Base-by-base conservation (phyloP, 108 stramenopile genomes). In the Schizochytrium sp. region DNA sequence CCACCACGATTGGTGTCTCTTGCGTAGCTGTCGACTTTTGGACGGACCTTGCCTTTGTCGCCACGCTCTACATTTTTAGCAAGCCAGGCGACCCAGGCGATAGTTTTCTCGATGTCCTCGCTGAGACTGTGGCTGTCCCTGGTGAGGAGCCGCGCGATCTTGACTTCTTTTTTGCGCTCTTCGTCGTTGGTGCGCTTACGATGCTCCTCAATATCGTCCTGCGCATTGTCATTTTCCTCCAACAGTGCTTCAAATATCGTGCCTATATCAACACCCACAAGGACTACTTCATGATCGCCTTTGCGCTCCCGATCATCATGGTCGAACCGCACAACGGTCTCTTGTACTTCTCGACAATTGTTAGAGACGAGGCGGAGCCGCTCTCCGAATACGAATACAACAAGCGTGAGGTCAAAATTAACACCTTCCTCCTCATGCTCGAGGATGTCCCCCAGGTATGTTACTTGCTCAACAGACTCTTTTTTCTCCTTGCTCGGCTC, bases 21-120 rank as follows among this genome's bases (percentile, higher is more conserved):
- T 69, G 63, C 63, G 41, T 69, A 69, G 76, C 25, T 18, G 45
- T 83, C 14, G 76, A 83, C 51, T 83, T 83, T 28, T 83, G 45
- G 45, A 83, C 76, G 76, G 76, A 83, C 23, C 25, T 83, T 12
- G 76, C 76, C 48, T 83, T 83, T 83, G 45, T 83, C 18, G 76
- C 51, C 19, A 83, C 76, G 3, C 76, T 83, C 48, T 83, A 83
- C 28, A 83, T 83, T 45, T 83, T 83, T 23, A 53, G 48, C 48
- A 6, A 53, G 51, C 48, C 45, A 0, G n/a, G n/a, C 76, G 76
- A 47, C 12, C 45, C 76, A 8, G 76, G 51, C 19, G 41, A 69
- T 23, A 41, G 41, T 18, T 69, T 69, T 23, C 41, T 69, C 25
- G 63, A 69, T 23, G 51, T 53, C n/a, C 28, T 53, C 25, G 45